Evolutionary conservation across 2,329 filamentous ascomycete species (phyloP).

Genomic region (Paradendryphiella salina): DNA sequence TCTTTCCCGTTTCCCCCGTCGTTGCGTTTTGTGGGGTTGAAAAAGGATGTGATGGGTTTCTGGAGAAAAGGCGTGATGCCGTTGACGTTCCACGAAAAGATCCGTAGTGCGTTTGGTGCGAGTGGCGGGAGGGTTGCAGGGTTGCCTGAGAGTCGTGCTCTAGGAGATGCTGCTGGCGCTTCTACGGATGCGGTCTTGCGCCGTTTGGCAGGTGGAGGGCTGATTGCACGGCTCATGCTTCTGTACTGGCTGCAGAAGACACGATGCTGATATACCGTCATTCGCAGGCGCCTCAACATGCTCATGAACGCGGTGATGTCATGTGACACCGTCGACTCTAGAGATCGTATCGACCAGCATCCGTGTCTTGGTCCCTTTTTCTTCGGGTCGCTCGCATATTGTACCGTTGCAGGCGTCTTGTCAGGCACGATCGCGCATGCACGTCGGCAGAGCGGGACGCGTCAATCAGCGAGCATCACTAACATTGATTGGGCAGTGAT

Average conservation of each 20-base stretch:
- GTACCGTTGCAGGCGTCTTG: background rate
- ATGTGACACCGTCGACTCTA: background rate
- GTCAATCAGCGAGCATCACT: constrained; percentile 10
- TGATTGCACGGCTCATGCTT: constrained; percentile 30
- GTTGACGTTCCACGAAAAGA: constrained; percentile 57
- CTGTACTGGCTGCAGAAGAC: background rate
- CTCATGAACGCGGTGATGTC: constrained; percentile 6
- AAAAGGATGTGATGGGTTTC: constrained; percentile 49
- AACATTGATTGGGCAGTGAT: constrained; percentile 17
- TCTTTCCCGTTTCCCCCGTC: background rate
- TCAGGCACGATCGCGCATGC: constrained; percentile 1
- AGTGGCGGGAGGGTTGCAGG: constrained; percentile 7
- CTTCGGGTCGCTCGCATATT: background rate
- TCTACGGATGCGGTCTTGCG: constrained; percentile 16
- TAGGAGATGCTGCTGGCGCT: background rate
- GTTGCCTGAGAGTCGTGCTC: background rate
- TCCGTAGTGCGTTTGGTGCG: constrained; percentile 29
- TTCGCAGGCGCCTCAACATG: background rate
- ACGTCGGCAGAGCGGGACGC: constrained; percentile 9
- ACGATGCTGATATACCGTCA: background rate
- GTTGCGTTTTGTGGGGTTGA: constrained; percentile 20
- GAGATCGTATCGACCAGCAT: background rate
- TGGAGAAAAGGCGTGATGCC: constrained; percentile 51
- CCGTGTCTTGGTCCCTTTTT: background rate
- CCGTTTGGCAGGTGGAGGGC: constrained; percentile 32